Base-by-base conservation (phyloP, 2,329 filamentous ascomycete genomes). In the Fusarium cyanostomum region DNA sequence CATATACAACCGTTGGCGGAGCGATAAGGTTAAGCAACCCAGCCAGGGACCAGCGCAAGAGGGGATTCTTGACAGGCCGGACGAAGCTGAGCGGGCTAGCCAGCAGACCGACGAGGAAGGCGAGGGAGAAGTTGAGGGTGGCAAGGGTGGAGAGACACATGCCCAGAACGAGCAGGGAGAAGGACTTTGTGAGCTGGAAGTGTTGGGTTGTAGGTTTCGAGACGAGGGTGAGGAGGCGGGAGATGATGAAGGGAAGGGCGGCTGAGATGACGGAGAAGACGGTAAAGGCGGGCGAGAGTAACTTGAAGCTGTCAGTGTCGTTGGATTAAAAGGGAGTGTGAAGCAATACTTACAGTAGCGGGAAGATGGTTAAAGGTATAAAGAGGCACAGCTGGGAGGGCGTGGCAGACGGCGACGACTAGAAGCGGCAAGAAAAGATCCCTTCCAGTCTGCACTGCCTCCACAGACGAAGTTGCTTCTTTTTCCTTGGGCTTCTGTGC, bases 101-200 rank as follows among this genome's bases (percentile, higher is more conserved):
- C 41, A 94, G 80, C 3, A 98, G 80, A 33, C 95, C 95, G 46
- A 97, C 82, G 33, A 97, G 81, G 73, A 98, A 89, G 43, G 92
- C 89, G 12, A 97, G 88, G 4, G 91, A 93, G 82, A 99, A 99
- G 78, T 99, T 99, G 48, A 99, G 86, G 0, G 94, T 99, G 3
- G 95, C 94, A 11, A 99, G 89, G 1, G 94, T 90, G 11, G 94
- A 94, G 64, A 99, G 87, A 70, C 92, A 94, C 81, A 97, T 92
- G 70, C 95, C 95, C 0, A 98, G 86, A 9, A 96, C 82, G 11
- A 99, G 87, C n/a, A 98, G 86, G 7, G 93, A 96, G 80, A 98
- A 93, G 56, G 90, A 95, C 74, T 96, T 94, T 64, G 93, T 88
- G 48, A 97, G 86, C 43, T 88, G 85, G 71, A 90, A 88, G 72